Evolutionary conservation across 140 eudicot genomes (phyloP), one percentile per base, ranked within the genome.

Genomic region (Senecio squalidus): DNA sequence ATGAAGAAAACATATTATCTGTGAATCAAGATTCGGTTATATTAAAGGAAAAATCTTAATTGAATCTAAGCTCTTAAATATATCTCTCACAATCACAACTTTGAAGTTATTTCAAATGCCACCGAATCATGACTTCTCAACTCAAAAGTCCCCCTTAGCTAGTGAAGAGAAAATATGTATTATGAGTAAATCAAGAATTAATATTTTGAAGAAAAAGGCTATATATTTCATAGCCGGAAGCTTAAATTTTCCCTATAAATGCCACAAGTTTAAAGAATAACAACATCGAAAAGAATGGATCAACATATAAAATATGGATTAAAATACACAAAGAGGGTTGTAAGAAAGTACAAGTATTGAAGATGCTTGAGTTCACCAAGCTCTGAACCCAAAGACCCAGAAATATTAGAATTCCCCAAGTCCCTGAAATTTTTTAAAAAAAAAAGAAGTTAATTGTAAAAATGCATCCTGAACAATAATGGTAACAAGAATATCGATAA

Each of bases 371-470:
- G 86, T 45, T 87, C 82, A 64, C 96, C 94, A 27, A 87, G 86
- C 76, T 87, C 96, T 8, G 94, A 55, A 46, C 93, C 89, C 59
- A 87, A 75, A 14, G 79, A 68, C 24, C 96, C 94, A 44, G 96
- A 88, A 68, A 88, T 78, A 55, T 84, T 88, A 31, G 96, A 78
- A 74, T 80, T 83, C 13, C 96, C 96, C 89, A 88, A 88, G 70
- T 88, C 96, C 96, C 96, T 88, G 80, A 39, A 81, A 60, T 46
- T 18, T n/a, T n/a, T n/a, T n/a, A 50, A 79, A 36, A 1, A 27
- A 45, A 7, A 22, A 21, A 30, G 40, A 36, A 6, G 21, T 16
- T 65, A 9, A 59, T 11, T 22, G 18, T 47, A 44, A 36, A 60
- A 59, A 48, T 0, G 6, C 4, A 38, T n/a, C 27, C 4, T 13